Evolutionary conservation across 805 yeast species (phyloP).

Genomic region (Ogataea siamensis): DNA sequence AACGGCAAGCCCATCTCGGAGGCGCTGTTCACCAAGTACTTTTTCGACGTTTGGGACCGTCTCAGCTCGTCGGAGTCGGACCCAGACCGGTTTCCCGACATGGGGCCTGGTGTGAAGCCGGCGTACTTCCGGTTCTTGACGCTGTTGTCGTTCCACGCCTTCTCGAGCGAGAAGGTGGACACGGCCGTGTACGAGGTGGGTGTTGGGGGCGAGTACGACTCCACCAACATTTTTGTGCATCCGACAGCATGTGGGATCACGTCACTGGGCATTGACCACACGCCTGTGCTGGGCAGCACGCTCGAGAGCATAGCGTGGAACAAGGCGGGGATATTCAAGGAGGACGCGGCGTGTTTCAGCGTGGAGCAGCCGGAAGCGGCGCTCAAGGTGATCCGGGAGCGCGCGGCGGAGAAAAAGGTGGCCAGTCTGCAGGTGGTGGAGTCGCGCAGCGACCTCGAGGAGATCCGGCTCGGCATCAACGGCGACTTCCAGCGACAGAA

Average conservation of each 20-base stretch:
- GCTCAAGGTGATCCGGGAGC: slow-evolving; percentile 51
- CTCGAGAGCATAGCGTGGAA: slow-evolving; percentile 93
- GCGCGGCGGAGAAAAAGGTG: slow-evolving; percentile 64
- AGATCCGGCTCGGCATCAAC: slow-evolving; percentile 63
- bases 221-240: slow-evolving; percentile 80
- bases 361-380: slow-evolving; percentile 56
- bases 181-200: slow-evolving; percentile 97
- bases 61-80: slow-evolving; percentile 55
- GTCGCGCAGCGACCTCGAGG: slow-evolving; percentile 38
- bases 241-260: slow-evolving; percentile 88
- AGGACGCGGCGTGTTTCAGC: slow-evolving; percentile 61
- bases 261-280: slow-evolving; percentile 89
- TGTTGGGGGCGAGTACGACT: slow-evolving; percentile 95
- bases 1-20: slow-evolving; percentile 84
- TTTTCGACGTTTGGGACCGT: slow-evolving; percentile 91
- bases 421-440: slow-evolving; percentile 53
- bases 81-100: slow-evolving; percentile 61
- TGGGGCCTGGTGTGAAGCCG: slow-evolving; percentile 74
- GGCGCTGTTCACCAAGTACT: slow-evolving; percentile 77
- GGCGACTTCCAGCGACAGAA: slow-evolving; percentile 84
- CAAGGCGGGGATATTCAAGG: slow-evolving; percentile 89
- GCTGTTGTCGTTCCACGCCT: slow-evolving; percentile 84
- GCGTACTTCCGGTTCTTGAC: slow-evolving; percentile 92
- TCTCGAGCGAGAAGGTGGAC: slow-evolving; percentile 83
- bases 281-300: slow-evolving; percentile 80